phyloP scores from a whole-genome alignment of 345 rosid species.

The Eucalyptus regnans region DNA sequence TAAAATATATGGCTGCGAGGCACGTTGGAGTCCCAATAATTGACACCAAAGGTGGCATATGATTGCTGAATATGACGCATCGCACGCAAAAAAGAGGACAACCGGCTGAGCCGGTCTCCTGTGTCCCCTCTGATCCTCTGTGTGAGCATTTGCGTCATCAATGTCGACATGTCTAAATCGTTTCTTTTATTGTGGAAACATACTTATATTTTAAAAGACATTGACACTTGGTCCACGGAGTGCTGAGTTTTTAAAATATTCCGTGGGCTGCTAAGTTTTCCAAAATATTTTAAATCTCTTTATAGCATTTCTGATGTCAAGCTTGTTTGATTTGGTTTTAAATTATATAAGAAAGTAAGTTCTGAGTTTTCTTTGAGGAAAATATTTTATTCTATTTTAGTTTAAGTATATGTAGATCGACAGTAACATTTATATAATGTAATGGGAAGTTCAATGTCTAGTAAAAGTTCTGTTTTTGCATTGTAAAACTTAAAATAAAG shows the following conservation, averaged over 20 bases:
- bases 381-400: neutral
- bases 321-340: neutral
- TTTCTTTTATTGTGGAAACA: neutral
- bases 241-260: neutral
- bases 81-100: neutral
- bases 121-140: neutral
- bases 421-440: neutral
- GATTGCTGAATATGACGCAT: neutral
- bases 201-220: neutral
- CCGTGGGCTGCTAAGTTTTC: neutral
- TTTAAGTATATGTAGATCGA: neutral
- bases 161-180: neutral
- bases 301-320: neutral
- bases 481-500: neutral
- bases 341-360: neutral
- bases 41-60: neutral
- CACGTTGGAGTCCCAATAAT: neutral
- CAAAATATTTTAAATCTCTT: neutral
- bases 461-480: neutral
- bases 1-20: neutral
- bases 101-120: neutral
- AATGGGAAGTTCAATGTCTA: neutral
- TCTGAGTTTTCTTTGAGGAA: neutral
- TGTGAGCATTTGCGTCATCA: neutral
- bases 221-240: neutral